Conservation (phyloP, 2,329 filamentous ascomycete species). For the Paracamarosporium sp. region DNA sequence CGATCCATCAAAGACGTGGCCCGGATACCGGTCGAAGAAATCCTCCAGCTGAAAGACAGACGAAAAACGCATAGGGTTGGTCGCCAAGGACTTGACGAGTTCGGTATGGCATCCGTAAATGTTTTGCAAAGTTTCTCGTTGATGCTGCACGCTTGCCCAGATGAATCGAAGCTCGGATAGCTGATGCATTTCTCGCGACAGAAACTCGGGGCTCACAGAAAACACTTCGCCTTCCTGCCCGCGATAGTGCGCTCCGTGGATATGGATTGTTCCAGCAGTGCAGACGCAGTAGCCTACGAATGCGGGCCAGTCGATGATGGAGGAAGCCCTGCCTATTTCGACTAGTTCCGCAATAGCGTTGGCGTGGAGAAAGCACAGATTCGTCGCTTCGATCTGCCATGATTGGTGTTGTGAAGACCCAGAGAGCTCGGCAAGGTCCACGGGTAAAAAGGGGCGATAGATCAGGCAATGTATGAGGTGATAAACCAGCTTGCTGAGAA, state of each 20-base stretch:
- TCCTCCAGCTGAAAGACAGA: slow-evolving; percentile 85
- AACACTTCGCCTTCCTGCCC: slow-evolving; percentile 67
- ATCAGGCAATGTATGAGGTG: slow-evolving; percentile 87
- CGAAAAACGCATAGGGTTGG: slow-evolving; percentile 74
- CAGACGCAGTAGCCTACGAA: slow-evolving; percentile 88
- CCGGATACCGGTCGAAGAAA: slow-evolving; percentile 84
- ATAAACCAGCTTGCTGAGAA: slow-evolving; percentile 86
- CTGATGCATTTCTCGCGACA: slow-evolving; percentile 81
- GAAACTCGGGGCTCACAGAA: slow-evolving; percentile 71
- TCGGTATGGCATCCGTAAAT: slow-evolving; percentile 82
- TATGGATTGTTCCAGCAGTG: slow-evolving; percentile 86
- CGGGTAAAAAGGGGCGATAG: slow-evolving; percentile 84
- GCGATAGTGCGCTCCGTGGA: slow-evolving; percentile 83
- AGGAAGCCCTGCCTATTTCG: slow-evolving; percentile 76
- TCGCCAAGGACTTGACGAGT: slow-evolving; percentile 74
- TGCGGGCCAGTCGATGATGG: slow-evolving; percentile 81
- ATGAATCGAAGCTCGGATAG: slow-evolving; percentile 75
- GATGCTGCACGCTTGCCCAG: slow-evolving; percentile 81
- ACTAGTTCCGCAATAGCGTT: slow-evolving; percentile 87
- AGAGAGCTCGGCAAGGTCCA: slow-evolving; percentile 80
- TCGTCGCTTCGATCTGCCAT: slow-evolving; percentile 91
- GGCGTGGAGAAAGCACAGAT: slow-evolving; percentile 84
- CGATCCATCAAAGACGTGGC: slow-evolving; percentile 74
- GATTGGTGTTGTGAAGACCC: slow-evolving; percentile 85
- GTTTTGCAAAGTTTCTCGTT: slow-evolving; percentile 77